Percentiles rank a stretch among this genome's conserved stretches.
Evolutionary conservation across 139 green algal species (phyloP).

Genomic region (Chlamydomonas sphaeroides): DNA sequence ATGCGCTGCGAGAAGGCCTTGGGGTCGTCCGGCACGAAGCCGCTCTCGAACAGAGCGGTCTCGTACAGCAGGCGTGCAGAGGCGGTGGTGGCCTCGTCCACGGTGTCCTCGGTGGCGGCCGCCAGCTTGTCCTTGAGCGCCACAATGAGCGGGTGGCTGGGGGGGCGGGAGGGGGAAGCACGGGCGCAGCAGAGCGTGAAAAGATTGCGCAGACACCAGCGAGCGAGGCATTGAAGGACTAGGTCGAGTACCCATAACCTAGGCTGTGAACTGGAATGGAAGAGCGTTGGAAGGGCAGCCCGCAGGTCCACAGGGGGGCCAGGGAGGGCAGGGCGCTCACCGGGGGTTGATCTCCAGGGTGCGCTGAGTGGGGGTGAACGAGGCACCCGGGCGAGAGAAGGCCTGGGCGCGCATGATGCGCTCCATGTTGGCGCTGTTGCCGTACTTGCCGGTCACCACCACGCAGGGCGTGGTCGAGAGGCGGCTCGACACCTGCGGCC

Average conservation of each 20-base stretch:
- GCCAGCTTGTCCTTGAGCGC: slow-evolving; percentile 81
- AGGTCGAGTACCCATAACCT: too few species aligned
- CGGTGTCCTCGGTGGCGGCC: slow-evolving; percentile 50
- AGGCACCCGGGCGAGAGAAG: slow-evolving; percentile 53
- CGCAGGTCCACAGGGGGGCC: too few species aligned
- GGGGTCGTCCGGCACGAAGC: slow-evolving; percentile 81
- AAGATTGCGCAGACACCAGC: too few species aligned
- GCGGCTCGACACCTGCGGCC: slow-evolving; percentile 86
- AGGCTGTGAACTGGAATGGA: too few species aligned
- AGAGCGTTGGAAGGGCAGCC: too few species aligned
- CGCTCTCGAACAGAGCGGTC: slow-evolving; percentile 91
- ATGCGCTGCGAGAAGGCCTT: slow-evolving; percentile 55
- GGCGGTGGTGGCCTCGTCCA: slow-evolving; percentile 42
- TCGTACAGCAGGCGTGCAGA: slow-evolving; percentile 91
- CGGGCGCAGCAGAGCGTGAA: too few species aligned
- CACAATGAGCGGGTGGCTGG: slow-evolving; percentile 91
- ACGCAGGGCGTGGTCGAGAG: slow-evolving; percentile 90
- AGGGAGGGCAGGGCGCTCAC: too few species aligned
- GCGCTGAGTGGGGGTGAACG: slow-evolving; percentile 22
- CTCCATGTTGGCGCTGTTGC: slow-evolving; percentile 98
- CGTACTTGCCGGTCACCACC: slow-evolving; percentile 94
- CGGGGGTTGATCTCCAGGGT: slow-evolving; percentile 97
- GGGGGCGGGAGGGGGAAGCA: too few species aligned
- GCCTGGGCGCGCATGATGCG: slow-evolving; percentile 90
- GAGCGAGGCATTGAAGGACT: too few species aligned